Percentiles rank a stretch among this genome's conserved stretches.
phyloP scores from a whole-genome alignment of 2,329 filamentous ascomycete species.

The Alternaria postmessia region DNA sequence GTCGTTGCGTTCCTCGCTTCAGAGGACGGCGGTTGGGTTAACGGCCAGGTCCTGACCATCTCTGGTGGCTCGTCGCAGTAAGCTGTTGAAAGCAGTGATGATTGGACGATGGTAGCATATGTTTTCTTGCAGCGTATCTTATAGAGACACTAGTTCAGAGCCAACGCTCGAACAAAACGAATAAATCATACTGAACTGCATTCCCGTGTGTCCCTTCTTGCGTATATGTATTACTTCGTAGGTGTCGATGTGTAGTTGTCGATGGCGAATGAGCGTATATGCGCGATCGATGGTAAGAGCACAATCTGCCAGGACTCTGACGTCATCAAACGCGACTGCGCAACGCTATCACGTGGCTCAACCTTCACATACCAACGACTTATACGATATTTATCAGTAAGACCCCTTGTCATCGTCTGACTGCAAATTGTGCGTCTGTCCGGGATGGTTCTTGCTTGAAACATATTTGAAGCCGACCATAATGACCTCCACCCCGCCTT shows the following conservation, averaged over 20 bases:
- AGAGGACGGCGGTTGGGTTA: constrained; percentile 53
- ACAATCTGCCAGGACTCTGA: not conserved
- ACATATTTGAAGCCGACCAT: not conserved
- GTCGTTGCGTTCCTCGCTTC: constrained; percentile 53
- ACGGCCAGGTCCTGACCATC: constrained; percentile 52
- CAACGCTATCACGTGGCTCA: constrained; percentile 2
- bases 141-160: not conserved
- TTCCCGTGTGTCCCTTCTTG: not conserved
- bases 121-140: constrained; percentile 4
- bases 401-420: not conserved
- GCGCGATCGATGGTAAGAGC: not conserved
- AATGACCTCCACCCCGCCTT: too few species aligned
- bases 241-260: not conserved
- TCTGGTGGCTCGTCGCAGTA: constrained; percentile 54
- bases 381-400: not conserved
- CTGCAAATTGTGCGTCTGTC: not conserved
- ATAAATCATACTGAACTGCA: not conserved
- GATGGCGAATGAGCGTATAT: not conserved
- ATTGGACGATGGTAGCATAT: not conserved
- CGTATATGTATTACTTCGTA: not conserved
- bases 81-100: not conserved
- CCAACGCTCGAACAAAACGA: constrained; percentile 12
- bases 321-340: constrained; percentile 1
- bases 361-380: not conserved
- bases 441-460: not conserved